Base-by-base conservation (phyloP, 2,329 filamentous ascomycete genomes). In the Ustilaginoidea virens region DNA sequence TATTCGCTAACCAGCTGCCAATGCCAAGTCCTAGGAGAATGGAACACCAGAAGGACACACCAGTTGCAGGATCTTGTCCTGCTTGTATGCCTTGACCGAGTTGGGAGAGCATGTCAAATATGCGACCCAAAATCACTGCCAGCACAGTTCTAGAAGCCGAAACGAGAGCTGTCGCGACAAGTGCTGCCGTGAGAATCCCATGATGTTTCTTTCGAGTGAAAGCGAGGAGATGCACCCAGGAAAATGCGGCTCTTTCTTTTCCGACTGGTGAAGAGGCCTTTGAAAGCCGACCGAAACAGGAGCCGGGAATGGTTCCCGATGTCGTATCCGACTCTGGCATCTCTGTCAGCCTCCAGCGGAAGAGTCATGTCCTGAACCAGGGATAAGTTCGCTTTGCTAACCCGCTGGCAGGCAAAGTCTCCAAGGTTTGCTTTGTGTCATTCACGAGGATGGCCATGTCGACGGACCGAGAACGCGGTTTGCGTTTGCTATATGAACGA, bases 61-160 rank as follows among this genome's bases (percentile, higher is more conserved):
- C 52, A 1, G 52, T 41, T 13, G 78, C 55, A 2, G 85, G 61
- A 1, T 63, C 58, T 1, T 54, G 37, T 0, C 58, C 56, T 1
- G 54, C 51, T 4, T 70, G 53, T 1, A 49, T 46, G 2, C 69
- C 72, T 11, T 61, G 55, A 1, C 74, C 80, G 42, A 74, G 82
- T 5, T 61, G 52, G 1, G 79, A 66, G 33, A 92, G 75, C 4
- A 70, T 54, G 17, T 79, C 65, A 44, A 92, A 92, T 6, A 92
- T 61, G 28, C 66, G 65, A 9, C 86, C 86, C 1, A 86, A 67
- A 2, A 92, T 49, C 17, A 85, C 58, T 4, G 82, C 69, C 16
- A 80, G 63, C 2, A 64, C 54, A 0, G 81, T 79, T 30, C 72
- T 68, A 9, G 75, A 56, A 1, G 67, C 62, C 2, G 79, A 80